Conservation (phyloP, 2,329 filamentous ascomycete species). For the Claviceps sp. region DNA sequence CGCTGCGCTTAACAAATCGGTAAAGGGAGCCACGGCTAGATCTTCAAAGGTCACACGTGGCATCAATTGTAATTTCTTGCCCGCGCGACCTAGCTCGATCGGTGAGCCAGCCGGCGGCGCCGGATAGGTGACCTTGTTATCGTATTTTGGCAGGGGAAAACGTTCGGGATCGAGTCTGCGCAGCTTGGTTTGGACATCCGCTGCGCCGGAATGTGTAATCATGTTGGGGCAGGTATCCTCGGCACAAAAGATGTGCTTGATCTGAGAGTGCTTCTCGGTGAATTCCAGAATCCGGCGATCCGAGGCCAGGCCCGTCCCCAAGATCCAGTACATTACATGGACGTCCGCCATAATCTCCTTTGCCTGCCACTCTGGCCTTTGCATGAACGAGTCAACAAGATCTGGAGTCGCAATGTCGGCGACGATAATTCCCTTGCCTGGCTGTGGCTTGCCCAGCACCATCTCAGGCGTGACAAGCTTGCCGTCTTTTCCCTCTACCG, state of each 20-base stretch:
- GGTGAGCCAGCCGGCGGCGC: conserved; percentile 12
- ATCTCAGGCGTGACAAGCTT: conserved; percentile 68
- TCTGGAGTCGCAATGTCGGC: conserved; percentile 61
- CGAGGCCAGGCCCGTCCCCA: conserved; percentile 53
- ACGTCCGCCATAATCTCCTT: conserved; percentile 53
- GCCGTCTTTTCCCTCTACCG: conserved; percentile 50
- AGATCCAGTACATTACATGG: conserved; percentile 63
- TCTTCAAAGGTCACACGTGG: conserved; percentile 33
- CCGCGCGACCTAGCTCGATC: conserved; percentile 28
- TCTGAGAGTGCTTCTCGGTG: conserved; percentile 43
- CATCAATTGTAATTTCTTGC: conserved; percentile 32
- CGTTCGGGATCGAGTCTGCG: conserved; percentile 58
- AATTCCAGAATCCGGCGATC: conserved; percentile 55
- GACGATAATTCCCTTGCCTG: conserved; percentile 63
- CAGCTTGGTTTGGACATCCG: conserved; percentile 54
- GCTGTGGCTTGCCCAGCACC: conserved; percentile 57
- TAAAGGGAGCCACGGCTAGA: conserved; percentile 29
- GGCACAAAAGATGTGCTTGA: conserved; percentile 69
- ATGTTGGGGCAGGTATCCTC: conserved; percentile 63
- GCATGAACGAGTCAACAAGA: conserved; percentile 57
- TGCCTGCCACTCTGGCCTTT: conserved; percentile 58
- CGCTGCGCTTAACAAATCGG: conserved; percentile 32
- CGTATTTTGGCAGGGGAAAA: conserved; percentile 56
- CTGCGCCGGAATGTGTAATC: conserved; percentile 54
- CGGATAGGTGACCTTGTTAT: conserved; percentile 30